Evolutionary conservation across 176 grass and related monocot genomes (phyloP).

Genomic region (Alloteropsis semialata): DNA sequence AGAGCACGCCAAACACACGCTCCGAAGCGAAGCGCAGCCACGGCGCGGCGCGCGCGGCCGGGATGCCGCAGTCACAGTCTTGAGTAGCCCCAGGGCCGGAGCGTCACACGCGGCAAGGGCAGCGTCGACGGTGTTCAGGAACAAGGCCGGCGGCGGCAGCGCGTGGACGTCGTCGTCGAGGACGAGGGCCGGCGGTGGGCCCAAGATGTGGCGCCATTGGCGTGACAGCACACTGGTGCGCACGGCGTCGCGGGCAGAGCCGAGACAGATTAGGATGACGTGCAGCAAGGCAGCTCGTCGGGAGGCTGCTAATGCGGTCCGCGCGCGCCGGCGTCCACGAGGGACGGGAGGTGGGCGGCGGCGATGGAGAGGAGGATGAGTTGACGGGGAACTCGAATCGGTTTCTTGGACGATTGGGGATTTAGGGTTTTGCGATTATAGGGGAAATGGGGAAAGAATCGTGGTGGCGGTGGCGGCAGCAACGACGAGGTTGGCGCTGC

Average conservation of each 20-base stretch:
- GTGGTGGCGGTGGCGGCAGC: too few species aligned
- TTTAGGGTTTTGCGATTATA: too few species aligned
- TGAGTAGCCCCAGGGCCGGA: neutral
- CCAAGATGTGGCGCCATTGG: neutral
- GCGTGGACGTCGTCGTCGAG: neutral
- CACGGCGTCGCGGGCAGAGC: neutral
- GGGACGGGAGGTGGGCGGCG: too few species aligned
- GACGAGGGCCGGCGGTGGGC: neutral
- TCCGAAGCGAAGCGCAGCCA: neutral
- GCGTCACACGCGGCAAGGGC: neutral
- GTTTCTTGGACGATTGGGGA: too few species aligned
- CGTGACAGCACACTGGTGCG: neutral
- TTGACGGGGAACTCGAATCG: too few species aligned
- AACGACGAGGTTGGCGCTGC: too few species aligned
- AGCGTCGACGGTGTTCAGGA: neutral
- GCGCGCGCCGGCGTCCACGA: neutral
- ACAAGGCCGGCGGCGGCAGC: too few species aligned
- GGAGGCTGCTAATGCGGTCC: neutral
- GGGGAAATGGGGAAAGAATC: too few species aligned
- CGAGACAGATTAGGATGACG: neutral
- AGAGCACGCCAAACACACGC: neutral
- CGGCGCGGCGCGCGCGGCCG: neutral
- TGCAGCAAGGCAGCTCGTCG: neutral
- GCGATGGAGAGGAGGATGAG: neutral
- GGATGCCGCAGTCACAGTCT: neutral